Conservation (phyloP, 805 yeast genomes). For the Brettanomyces naardenensis region DNA sequence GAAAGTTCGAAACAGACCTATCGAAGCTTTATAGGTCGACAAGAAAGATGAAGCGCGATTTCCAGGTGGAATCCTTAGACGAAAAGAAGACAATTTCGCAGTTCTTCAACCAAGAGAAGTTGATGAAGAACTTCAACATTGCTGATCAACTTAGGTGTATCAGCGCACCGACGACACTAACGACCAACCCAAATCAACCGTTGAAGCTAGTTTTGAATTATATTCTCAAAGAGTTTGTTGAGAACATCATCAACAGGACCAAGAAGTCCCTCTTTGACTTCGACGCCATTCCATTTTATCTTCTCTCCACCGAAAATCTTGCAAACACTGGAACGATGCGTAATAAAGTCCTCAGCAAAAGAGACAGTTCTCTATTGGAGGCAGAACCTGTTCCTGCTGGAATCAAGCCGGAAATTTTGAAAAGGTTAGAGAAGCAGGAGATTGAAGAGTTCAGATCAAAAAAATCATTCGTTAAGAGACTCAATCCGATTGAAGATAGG, state of each 20-base stretch:
- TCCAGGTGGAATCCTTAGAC: conserved; percentile 21
- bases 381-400: conserved; percentile 22
- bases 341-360: conserved; percentile 8
- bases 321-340: conserved; percentile 5
- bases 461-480: conserved; percentile 12
- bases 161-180: conserved; percentile 26
- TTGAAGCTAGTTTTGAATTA: conserved; percentile 28
- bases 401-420: conserved; percentile 12
- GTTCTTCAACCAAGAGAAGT: conserved; percentile 19
- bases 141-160: conserved; percentile 28
- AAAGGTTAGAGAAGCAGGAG: conserved; percentile 9
- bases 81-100: conserved; percentile 18
- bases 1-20: conserved; percentile 37
- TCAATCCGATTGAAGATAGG: conserved; percentile 23
- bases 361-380: conserved; percentile 12
- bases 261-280: conserved; percentile 52
- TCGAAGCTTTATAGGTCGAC: conserved; percentile 13
- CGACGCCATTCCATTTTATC: conserved; percentile 23
- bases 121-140: conserved; percentile 20
- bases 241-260: conserved; percentile 46
- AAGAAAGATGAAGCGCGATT: conserved; percentile 12
- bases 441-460: conserved; percentile 11
- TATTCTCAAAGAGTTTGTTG: conserved; percentile 36
- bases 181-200: conserved; percentile 16
- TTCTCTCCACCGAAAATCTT: conserved; percentile 16